phyloP scores from a whole-genome alignment of 805 yeast genomes.

The Tetrapisispora arboricola region DNA sequence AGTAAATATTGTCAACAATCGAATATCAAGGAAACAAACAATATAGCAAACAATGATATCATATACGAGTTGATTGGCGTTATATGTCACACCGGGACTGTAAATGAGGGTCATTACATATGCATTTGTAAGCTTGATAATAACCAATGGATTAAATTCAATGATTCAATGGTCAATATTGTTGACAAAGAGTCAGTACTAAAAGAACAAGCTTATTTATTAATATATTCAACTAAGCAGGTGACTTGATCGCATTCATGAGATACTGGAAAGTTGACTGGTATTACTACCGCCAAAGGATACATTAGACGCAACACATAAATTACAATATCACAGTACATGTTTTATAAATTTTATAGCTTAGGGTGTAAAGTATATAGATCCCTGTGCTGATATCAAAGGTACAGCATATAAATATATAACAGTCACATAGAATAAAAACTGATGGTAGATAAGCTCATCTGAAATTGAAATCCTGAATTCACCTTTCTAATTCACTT shows the following conservation, averaged over 20 bases:
- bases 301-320: too few species aligned
- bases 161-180: conserved; percentile 72
- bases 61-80: conserved; percentile 78
- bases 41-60: conserved; percentile 22
- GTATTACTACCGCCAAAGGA: too few species aligned
- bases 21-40: conserved; percentile 1
- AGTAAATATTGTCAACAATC: conserved; percentile 38
- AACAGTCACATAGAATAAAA: too few species aligned
- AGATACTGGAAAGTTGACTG: too few species aligned
- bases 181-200: conserved; percentile 57
- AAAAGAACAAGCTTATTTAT: conserved; percentile 65
- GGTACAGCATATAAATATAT: too few species aligned
- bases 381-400: too few species aligned
- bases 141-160: conserved; percentile 83
- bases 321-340: too few species aligned
- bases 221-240: conserved; percentile 48
- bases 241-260: conserved; percentile 3
- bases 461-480: too few species aligned
- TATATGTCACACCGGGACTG: conserved; percentile 83
- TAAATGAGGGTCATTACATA: conserved; percentile 91
- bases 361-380: too few species aligned
- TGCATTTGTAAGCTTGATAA: conserved; percentile 63
- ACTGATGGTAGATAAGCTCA: too few species aligned
- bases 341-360: too few species aligned
- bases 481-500: too few species aligned